Conservation (phyloP, 257 asterid species). For the Nicotiana otophora region DNA sequence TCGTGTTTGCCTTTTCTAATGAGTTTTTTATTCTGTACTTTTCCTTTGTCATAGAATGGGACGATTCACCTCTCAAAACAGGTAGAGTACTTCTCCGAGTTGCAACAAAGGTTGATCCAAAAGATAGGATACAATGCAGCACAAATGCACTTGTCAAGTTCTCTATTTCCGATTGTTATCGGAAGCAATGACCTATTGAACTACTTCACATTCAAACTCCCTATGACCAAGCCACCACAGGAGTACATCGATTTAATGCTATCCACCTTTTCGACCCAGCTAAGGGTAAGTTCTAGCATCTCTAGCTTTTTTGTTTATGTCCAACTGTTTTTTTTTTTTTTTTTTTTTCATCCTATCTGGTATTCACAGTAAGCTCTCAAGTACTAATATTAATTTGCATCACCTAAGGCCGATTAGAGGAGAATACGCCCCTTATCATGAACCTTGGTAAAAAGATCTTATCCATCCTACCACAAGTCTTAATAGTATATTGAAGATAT, state of each 20-base stretch:
- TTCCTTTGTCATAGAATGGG: constrained; percentile 15
- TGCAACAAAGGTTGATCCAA: constrained; percentile 31
- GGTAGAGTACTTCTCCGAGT: constrained; percentile 39
- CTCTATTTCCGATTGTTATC: constrained; percentile 55
- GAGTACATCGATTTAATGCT: constrained; percentile 51
- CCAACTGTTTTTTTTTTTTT: too few relatives aligned
- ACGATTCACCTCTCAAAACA: constrained; percentile 40
- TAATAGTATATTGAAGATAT: too few relatives aligned
- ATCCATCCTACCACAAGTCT: too few relatives aligned
- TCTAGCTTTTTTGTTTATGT: too few relatives aligned
- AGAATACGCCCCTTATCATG: too few relatives aligned
- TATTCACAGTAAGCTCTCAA: too few relatives aligned
- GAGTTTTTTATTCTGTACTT: background rate
- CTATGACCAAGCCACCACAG: constrained; percentile 33
- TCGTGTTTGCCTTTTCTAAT: background rate
- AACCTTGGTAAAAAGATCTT: too few relatives aligned
- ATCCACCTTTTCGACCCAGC: constrained; percentile 34
- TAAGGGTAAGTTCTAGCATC: constrained; percentile 36
- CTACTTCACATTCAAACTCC: constrained; percentile 25
- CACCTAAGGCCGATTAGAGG: too few relatives aligned
- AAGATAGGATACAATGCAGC: constrained; percentile 30
- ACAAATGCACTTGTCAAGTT: constrained; percentile 43
- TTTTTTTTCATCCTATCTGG: too few relatives aligned
- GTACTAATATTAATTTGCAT: too few relatives aligned
- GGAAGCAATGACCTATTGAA: constrained; percentile 72